Percentiles rank a stretch among this genome's conserved stretches.
phyloP scores from a whole-genome alignment of 2,329 filamentous ascomycete species.

The Endothia cerciana region DNA sequence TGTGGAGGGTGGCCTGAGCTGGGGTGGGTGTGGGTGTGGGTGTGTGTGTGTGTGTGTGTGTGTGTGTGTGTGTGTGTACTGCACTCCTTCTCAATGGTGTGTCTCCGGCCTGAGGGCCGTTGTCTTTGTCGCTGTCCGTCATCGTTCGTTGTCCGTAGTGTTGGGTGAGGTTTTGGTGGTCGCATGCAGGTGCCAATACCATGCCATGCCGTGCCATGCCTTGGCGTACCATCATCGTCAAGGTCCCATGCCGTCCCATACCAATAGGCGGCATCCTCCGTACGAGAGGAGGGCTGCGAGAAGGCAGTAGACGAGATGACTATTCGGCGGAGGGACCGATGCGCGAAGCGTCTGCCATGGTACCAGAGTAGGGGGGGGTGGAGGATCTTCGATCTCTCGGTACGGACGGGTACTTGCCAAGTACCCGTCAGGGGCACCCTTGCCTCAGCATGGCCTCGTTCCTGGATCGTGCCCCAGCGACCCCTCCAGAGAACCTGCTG shows the following conservation, averaged over 20 bases:
- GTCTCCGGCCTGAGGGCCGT: not conserved
- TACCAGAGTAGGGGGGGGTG: not conserved
- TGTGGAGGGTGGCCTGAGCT: no score
- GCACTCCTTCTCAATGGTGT: not conserved
- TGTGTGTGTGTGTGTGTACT: not conserved
- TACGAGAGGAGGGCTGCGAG: not conserved
- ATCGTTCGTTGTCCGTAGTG: not conserved
- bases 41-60: slow-evolving; percentile 2
- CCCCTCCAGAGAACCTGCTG: not conserved
- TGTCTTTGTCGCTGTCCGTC: not conserved
- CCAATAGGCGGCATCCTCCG: slow-evolving; percentile 3
- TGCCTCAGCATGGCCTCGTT: slow-evolving; percentile 10
- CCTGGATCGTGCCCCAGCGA: slow-evolving; percentile 16
- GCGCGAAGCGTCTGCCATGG: not conserved
- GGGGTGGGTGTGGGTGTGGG: slow-evolving; percentile 4
- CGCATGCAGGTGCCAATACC: slow-evolving; percentile 1
- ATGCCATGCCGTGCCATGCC: not conserved
- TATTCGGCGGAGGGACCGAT: slow-evolving; percentile 3
- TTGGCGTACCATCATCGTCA: not conserved
- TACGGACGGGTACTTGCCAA: not conserved
- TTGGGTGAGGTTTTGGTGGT: not conserved
- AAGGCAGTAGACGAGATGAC: slow-evolving; percentile 7
- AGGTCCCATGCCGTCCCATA: not conserved
- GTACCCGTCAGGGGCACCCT: not conserved
- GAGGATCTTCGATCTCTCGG: not conserved